Percentiles rank a stretch among this genome's conserved stretches.
phyloP scores from a whole-genome alignment of 2,329 filamentous ascomycete species.

The Aspergillus aculeatus region DNA sequence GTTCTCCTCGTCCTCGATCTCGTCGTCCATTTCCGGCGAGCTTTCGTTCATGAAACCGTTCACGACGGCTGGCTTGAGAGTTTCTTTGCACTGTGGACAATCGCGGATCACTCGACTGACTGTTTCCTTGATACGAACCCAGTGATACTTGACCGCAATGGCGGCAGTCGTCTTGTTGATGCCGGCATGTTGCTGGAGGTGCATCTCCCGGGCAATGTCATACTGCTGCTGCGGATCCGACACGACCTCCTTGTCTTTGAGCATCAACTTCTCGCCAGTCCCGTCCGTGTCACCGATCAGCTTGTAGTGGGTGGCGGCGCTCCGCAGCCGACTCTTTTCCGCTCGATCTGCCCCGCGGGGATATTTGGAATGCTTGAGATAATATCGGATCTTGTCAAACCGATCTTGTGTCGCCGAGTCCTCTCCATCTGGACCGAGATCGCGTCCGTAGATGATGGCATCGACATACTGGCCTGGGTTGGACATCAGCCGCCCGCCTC shows the following conservation, averaged over 20 bases:
- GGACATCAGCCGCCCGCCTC: constrained; percentile 67
- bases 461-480: constrained; percentile 68
- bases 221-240: constrained; percentile 87
- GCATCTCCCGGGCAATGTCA: constrained; percentile 77
- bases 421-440: constrained; percentile 64
- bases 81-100: constrained; percentile 84
- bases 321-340: constrained; percentile 91
- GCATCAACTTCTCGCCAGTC: constrained; percentile 74
- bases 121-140: constrained; percentile 97
- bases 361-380: constrained; percentile 91
- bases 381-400: constrained; percentile 98
- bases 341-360: constrained; percentile 89
- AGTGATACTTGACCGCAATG: constrained; percentile 92
- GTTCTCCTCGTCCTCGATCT: constrained; percentile 3
- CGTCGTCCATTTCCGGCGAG: constrained; percentile 7
- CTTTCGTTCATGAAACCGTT: constrained; percentile 31
- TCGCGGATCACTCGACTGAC: constrained; percentile 92
- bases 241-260: constrained; percentile 97
- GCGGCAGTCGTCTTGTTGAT: constrained; percentile 98
- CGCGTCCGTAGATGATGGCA: constrained; percentile 73
- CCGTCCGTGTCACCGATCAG: constrained; percentile 56
- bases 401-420: constrained; percentile 90
- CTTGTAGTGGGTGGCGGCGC: constrained; percentile 93
- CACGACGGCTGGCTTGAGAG: constrained; percentile 56
- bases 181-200: constrained; percentile 75